Conservation (phyloP, 768 basidiomycete species). For the Leccinum aurantiacum region DNA sequence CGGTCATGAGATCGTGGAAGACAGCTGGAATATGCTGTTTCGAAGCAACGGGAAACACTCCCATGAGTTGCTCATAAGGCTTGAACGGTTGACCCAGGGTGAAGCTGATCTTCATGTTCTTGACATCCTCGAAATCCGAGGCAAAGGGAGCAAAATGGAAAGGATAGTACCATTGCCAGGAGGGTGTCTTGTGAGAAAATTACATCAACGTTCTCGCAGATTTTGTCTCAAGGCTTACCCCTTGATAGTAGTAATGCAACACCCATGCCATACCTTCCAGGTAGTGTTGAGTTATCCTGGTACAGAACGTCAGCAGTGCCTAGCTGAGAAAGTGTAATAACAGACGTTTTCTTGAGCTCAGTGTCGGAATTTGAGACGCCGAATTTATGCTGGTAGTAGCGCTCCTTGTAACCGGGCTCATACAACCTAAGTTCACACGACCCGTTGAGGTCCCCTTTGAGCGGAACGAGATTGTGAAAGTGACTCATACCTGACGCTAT, state of each 20-base stretch:
- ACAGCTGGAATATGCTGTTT: slow-evolving; percentile 83
- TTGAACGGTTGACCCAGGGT: slow-evolving; percentile 85
- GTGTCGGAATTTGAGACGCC: slow-evolving; percentile 67
- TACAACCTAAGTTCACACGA: slow-evolving; percentile 61
- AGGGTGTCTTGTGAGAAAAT: slow-evolving; percentile 60
- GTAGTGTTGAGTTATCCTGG: slow-evolving; percentile 78
- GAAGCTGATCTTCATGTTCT: slow-evolving; percentile 78
- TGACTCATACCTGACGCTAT: slow-evolving; percentile 75
- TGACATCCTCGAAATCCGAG: slow-evolving; percentile 83
- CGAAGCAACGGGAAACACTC: slow-evolving; percentile 90
- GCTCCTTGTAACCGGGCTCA: slow-evolving; percentile 93
- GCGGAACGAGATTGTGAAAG: slow-evolving; percentile 1
- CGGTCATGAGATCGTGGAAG: slow-evolving; percentile 87
- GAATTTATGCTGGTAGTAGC: slow-evolving; percentile 95
- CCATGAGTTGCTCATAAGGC: slow-evolving; percentile 97
- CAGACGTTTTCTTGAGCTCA: slow-evolving; percentile 73
- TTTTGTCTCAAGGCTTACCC: slow-evolving; percentile 50
- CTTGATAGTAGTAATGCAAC: slow-evolving; percentile 96
- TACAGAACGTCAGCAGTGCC: slow-evolving; percentile 6
- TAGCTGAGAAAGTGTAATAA: slow-evolving; percentile 11
- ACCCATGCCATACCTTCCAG: slow-evolving; percentile 97
- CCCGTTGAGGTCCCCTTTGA: slow-evolving; percentile 2
- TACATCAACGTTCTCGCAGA: slow-evolving; percentile 18
- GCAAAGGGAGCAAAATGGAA: slow-evolving; percentile 99
- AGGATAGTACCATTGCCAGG: slow-evolving; percentile 99